Base-by-base conservation (phyloP, 2,329 filamentous ascomycete species). In the Claviceps paspali region DNA sequence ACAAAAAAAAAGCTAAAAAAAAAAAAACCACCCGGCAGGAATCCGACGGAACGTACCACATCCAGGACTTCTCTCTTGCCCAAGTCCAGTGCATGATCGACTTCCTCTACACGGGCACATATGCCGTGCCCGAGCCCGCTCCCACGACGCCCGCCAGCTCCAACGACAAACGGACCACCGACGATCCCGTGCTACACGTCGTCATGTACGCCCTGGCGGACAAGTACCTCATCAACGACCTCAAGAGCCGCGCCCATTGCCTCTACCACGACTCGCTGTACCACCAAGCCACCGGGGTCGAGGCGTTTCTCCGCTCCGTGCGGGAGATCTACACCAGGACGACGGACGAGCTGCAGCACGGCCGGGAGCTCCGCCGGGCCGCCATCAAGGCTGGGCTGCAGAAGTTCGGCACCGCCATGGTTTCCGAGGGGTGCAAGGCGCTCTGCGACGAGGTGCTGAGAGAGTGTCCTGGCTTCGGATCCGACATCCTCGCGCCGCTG, bases 61-160 rank as follows among this genome's bases (percentile, higher is more conserved):
- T 35, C 33, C 18, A 21, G 23, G 33, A 35, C 33, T 35, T 35
- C 12, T 14, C 33, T 12, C 24, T 35, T 12, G 7, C 17, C 8
- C 33, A 28, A 14, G 33, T 35, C 12, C 24, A n/a, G 8, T 28
- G 33, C 24, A 35, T 28, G 33, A 8, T 21, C 24, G 33, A 35
- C 12, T 35, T 35, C 8, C 24, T 35, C 33, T 35, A 35, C 33
- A 28, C 33, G 9, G 33, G 33, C 24, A 35, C 33, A 17, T 35
- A 35, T 24, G 5, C 21, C 2, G 17, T 17, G 24, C 24, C 17
- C 33, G 19, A 35, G 17, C 11, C n/a, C 17, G n/a, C 24, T 11
- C 14, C 3, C 21, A 3, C 11, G n/a, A n/a, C n/a, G n/a, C n/a
- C n/a, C 6, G 15, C 14, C 14, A 28, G 7, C 5, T 1, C 27